Percentiles rank a stretch among this genome's conserved stretches.
These are phyloP conservation scores for Cymodocea nodosa DNA, from an alignment of 116 monocot genomes.

Conservation along the genomic window DNA sequence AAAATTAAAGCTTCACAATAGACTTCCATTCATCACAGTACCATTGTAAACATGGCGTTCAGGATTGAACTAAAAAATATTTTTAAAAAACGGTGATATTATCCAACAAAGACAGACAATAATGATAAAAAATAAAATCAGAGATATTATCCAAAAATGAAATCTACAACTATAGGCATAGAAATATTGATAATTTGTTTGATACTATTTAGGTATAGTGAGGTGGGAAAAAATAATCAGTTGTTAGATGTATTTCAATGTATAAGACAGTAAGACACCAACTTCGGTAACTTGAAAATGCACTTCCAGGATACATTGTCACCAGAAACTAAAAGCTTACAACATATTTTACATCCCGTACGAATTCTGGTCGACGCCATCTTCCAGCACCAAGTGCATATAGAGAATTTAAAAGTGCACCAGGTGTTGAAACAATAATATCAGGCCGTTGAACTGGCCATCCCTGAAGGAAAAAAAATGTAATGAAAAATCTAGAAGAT, in stretches of 20 bases:
- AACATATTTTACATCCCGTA: conserved; percentile 67
- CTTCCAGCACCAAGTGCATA: conserved; percentile 64
- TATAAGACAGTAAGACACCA: background rate
- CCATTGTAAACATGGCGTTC: too few relatives aligned
- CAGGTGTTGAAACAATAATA: conserved; percentile 93
- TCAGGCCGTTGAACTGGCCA: conserved; percentile 72
- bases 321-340: conserved; percentile 27
- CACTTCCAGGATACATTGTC: background rate
- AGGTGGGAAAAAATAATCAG: background rate
- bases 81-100: too few relatives aligned
- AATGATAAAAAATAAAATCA: too few relatives aligned
- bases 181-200: too few relatives aligned
- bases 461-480: conserved; percentile 40
- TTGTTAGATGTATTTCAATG: background rate
- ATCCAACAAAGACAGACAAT: too few relatives aligned
- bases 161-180: too few relatives aligned
- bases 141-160: too few relatives aligned
- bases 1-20: too few relatives aligned
- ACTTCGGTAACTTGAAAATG: background rate
- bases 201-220: too few relatives aligned
- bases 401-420: conserved; percentile 84
- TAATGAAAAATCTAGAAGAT: background rate
- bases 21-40: too few relatives aligned
- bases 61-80: too few relatives aligned
- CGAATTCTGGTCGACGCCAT: conserved; percentile 48